phyloP scores from a whole-genome alignment of 495 filamentous ascomycete genomes.

The Tetracladium marchalianum region DNA sequence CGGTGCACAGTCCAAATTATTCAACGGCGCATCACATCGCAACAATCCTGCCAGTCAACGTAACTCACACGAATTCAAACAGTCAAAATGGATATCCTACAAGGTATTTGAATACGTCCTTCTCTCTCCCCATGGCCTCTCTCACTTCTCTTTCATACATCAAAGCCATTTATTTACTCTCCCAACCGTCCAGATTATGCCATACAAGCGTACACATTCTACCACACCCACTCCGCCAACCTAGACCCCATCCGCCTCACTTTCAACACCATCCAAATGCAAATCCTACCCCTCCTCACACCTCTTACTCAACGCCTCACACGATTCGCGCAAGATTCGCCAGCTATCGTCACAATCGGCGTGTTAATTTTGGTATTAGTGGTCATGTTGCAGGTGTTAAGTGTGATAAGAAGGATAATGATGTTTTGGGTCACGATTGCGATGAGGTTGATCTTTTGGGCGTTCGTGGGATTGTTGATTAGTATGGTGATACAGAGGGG shows the following conservation, averaged over 20 bases:
- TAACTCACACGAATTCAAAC: neutral
- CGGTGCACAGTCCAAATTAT: too few relatives aligned
- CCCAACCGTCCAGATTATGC: constrained; percentile 7
- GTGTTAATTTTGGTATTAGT: constrained; percentile 13
- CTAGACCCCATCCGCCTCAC: constrained; percentile 5
- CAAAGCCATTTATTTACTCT: neutral
- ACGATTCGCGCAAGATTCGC: constrained; percentile 9
- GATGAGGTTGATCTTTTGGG: constrained; percentile 50
- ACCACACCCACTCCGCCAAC: constrained; percentile 10
- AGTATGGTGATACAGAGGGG: constrained; percentile 55
- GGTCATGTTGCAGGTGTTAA: constrained; percentile 15
- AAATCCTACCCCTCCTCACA: constrained; percentile 5
- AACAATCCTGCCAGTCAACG: too few relatives aligned
- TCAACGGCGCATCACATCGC: too few relatives aligned
- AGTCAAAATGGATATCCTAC: neutral
- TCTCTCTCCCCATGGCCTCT: neutral
- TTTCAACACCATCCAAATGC: neutral
- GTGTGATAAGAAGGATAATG: constrained; percentile 47
- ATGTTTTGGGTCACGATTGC: constrained; percentile 63
- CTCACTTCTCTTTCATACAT: neutral
- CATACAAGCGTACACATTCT: constrained; percentile 2
- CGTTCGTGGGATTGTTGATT: constrained; percentile 33
- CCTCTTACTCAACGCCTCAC: constrained; percentile 6
- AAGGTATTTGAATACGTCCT: neutral
- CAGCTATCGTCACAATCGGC: constrained; percentile 8